Evolutionary conservation across 371 early-diverging fungal species (phyloP).

Genomic region (Mortierella sp.): DNA sequence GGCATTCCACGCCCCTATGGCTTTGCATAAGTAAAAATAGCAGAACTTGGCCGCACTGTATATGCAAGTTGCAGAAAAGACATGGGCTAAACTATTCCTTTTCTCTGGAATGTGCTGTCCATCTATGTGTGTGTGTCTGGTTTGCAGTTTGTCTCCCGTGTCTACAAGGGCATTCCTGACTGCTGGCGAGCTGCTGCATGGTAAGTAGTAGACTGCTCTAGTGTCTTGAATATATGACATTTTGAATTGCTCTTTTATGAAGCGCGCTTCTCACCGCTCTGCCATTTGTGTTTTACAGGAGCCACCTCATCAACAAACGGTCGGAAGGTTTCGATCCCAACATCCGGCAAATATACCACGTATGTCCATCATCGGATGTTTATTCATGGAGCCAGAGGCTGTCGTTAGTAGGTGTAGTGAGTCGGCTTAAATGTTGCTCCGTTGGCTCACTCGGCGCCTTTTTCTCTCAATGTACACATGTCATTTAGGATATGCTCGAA

Average conservation of each 20-base stretch:
- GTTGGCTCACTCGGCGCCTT: neutral
- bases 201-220: slow-evolving; percentile 44
- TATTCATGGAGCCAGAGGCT: neutral
- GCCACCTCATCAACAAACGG: slow-evolving; percentile 57
- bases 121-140: too few species aligned
- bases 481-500: slow-evolving; percentile 34
- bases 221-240: neutral
- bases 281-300: slow-evolving; percentile 43
- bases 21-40: slow-evolving; percentile 4
- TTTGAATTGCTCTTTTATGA: neutral
- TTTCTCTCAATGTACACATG: neutral
- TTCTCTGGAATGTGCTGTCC: slow-evolving; percentile 6
- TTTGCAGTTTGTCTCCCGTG: slow-evolving; percentile 62
- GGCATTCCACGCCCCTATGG: slow-evolving; percentile 1
- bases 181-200: slow-evolving; percentile 76
- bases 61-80: neutral
- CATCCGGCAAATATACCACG: slow-evolving; percentile 50
- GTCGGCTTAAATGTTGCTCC: slow-evolving; percentile 2
- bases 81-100: neutral
- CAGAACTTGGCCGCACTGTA: neutral
- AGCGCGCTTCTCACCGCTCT: neutral
- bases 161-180: slow-evolving; percentile 78
- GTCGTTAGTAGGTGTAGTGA: neutral
- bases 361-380: slow-evolving; percentile 2
- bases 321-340: slow-evolving; percentile 35